Evolutionary conservation across 176 grass and related monocot genomes (phyloP).

Genomic region (Neostapfia colusana): DNA sequence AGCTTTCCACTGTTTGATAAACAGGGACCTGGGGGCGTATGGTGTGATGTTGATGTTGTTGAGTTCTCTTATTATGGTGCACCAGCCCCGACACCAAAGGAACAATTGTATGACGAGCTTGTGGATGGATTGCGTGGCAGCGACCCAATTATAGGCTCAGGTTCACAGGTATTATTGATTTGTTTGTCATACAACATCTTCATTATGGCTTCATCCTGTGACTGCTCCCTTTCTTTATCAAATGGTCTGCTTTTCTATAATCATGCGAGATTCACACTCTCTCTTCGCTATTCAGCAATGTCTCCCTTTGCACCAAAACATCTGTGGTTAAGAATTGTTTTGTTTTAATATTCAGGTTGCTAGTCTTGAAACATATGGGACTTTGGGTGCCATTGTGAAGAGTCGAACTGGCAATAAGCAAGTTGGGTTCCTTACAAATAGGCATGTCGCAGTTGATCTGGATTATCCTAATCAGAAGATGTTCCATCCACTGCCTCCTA

Average conservation of each 20-base stretch:
- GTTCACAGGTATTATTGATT: conserved; percentile 73
- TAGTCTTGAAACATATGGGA: conserved; percentile 94
- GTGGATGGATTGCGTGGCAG: conserved; percentile 90
- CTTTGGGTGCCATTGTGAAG: conserved; percentile 92
- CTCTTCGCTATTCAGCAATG: neutral
- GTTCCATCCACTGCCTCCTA: conserved; percentile 98
- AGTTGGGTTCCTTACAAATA: conserved; percentile 91
- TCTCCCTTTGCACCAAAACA: neutral
- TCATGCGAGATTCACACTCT: neutral
- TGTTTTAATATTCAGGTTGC: conserved; percentile 62
- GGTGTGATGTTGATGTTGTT: conserved; percentile 98
- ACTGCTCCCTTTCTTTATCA: neutral
- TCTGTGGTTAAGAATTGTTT: conserved; percentile 14
- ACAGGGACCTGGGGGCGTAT: conserved; percentile 89
- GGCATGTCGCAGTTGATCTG: conserved; percentile 92
- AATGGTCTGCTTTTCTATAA: conserved; percentile 7
- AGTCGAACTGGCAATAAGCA: conserved; percentile 89
- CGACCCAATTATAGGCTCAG: conserved; percentile 84
- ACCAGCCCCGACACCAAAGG: conserved; percentile 87
- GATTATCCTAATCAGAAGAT: conserved; percentile 99
- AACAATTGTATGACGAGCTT: conserved; percentile 91
- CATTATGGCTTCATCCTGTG: conserved; percentile 1
- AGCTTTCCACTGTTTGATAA: conserved; percentile 29
- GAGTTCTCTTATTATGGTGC: conserved; percentile 99
- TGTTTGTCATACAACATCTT: neutral